Base-by-base conservation (phyloP, 176 grass and related monocot genomes). In the Musa troglodytarum region DNA sequence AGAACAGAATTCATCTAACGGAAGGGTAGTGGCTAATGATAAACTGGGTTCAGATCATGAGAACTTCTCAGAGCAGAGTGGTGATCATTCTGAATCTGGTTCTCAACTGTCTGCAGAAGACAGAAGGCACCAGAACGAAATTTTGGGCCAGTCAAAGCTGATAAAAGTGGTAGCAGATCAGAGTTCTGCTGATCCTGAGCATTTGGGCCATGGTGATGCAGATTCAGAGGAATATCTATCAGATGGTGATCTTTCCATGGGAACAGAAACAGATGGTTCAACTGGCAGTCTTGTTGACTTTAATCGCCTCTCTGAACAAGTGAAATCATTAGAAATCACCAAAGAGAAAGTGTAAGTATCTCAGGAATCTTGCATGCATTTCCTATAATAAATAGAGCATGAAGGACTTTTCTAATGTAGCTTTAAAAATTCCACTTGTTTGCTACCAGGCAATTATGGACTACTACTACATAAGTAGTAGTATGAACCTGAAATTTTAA, bases 161-260 rank as follows among this genome's bases (percentile, higher is more conserved):
- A 43, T 54, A 78, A 11, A 25, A 72, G 59, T 59, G n/a, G 57
- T 66, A 17, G 63, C 64, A 55, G 54, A 29, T 62, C 71, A 73
- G 34, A 85, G 43, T 83, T 83, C 86, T 83, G 72, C 64, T 68
- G 67, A 84, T 9, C 71, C 72, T 65, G 82, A 83, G 49, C 63
- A 90, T 79, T 69, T 50, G 72, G 70, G 70, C 52, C 85, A 88
- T 59, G 93, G 54, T 34, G 87, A 92, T 54, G 83, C 59, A 11
- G 89, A 88, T 74, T 88, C 87, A 61, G 93, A 96, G 70, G 93
- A 80, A 66, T 77, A 92, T 52, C 89, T 89, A 86, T 92, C 89
- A 52, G 93, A 96, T 76, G 87, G 89, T 71, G 77, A 76, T 71
- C 77, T 96, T 81, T 92, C 86, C 50, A 89, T 96, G 84, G 85